phyloP scores from a whole-genome alignment of 345 rosid species.

The Crucihimalaya himalaica region DNA sequence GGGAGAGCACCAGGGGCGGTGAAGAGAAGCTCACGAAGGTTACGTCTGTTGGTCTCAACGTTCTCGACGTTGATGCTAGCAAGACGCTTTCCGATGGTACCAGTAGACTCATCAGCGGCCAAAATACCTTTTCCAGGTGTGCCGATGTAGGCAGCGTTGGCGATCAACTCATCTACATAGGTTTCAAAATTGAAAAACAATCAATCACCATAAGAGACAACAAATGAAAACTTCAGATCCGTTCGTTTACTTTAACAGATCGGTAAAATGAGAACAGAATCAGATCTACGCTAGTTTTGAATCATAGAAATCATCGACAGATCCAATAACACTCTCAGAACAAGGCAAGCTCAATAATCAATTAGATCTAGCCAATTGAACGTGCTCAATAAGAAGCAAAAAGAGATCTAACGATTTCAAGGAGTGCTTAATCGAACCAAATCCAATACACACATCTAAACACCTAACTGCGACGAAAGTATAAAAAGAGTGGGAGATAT shows the following conservation, averaged over 20 bases:
- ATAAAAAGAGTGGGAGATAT: background rate
- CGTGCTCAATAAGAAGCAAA: background rate
- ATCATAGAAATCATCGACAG: background rate
- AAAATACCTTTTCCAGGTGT: slow-evolving; percentile 99
- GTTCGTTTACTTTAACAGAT: background rate
- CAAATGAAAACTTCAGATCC: slow-evolving; percentile 1
- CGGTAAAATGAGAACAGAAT: background rate
- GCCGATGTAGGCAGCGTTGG: slow-evolving; percentile 92
- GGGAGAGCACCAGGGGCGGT: slow-evolving; percentile 81
- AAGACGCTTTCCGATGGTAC: slow-evolving; percentile 95
- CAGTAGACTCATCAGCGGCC: slow-evolving; percentile 98
- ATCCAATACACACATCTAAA: background rate
- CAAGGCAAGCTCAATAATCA: background rate
- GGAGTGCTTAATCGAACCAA: too few relatives aligned
- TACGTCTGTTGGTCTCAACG: slow-evolving; percentile 77
- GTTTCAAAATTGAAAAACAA: background rate
- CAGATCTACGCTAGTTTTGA: slow-evolving; percentile 17
- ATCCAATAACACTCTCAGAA: background rate
- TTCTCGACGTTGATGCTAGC: slow-evolving; percentile 95
- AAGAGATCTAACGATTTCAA: slow-evolving; percentile 27
- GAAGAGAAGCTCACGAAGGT: slow-evolving; percentile 91
- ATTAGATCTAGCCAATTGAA: slow-evolving; percentile 15
- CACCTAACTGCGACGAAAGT: background rate
- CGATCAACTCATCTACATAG: slow-evolving; percentile 70
- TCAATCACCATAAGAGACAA: background rate